These are phyloP conservation scores for Pterocarpus santalinus DNA, from an alignment of 306 rosid genomes.

Conservation along the genomic window DNA sequence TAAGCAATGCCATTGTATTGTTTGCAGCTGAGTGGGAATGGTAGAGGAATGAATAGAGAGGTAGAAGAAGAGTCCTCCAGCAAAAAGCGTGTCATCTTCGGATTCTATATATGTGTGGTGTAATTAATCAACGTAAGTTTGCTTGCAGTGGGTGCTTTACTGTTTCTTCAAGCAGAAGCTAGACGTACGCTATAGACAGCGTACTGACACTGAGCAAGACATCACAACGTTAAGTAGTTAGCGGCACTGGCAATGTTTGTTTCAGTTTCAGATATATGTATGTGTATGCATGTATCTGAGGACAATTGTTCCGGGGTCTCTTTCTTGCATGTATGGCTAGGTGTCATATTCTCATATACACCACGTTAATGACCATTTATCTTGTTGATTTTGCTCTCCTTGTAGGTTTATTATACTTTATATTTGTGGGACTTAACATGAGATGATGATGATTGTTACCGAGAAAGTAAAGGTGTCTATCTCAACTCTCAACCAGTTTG, in stretches of 20 bases:
- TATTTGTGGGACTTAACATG: not conserved
- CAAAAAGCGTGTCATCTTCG: slow-evolving; percentile 19
- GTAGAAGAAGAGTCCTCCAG: not conserved
- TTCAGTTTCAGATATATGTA: slow-evolving; percentile 37
- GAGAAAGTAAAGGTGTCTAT: not conserved
- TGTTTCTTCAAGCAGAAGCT: slow-evolving; percentile 52
- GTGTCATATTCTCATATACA: not conserved
- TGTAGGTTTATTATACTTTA: not conserved
- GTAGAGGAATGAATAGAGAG: not conserved
- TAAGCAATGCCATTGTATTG: slow-evolving; percentile 35
- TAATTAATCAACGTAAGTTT: slow-evolving; percentile 26
- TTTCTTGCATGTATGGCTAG: slow-evolving; percentile 28
- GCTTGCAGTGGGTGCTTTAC: slow-evolving; percentile 22
- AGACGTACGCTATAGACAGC: slow-evolving; percentile 38
- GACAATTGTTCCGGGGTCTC: slow-evolving; percentile 32
- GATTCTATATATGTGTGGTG: slow-evolving; percentile 31
- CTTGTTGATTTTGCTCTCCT: not conserved
- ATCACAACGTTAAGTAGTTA: slow-evolving; percentile 45
- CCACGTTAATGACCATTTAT: not conserved
- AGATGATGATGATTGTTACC: not conserved
- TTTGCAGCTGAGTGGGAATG: slow-evolving; percentile 11
- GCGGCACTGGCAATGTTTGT: slow-evolving; percentile 4
- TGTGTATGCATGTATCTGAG: not conserved
- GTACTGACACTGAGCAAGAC: slow-evolving; percentile 46
- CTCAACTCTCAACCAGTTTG: not conserved